phyloP scores from a whole-genome alignment of 352 stramenopile species.

The Thalassiosira mediterranea region DNA sequence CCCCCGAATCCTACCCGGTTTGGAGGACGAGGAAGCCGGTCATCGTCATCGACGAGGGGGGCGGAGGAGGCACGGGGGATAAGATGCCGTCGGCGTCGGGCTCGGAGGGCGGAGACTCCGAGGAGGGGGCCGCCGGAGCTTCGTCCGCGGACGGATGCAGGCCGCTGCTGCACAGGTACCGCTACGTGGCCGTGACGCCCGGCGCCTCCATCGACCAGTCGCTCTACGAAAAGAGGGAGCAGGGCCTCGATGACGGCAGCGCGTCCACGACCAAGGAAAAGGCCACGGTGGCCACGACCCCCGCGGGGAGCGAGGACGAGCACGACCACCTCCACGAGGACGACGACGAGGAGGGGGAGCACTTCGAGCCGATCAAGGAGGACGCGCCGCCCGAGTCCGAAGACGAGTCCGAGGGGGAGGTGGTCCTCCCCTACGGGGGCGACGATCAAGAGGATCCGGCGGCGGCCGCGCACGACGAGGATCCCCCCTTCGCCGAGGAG shows the following conservation, averaged over 20 bases:
- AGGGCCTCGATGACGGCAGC: slow-evolving; percentile 20
- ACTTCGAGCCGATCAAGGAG: not conserved
- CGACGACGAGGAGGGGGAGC: slow-evolving; percentile 23
- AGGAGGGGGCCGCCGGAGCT: not conserved
- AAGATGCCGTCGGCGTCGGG: not conserved
- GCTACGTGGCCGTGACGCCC: slow-evolving; percentile 53
- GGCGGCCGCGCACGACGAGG: not conserved
- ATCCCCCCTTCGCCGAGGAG: not conserved
- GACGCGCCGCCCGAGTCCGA: not conserved
- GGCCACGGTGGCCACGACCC: slow-evolving; percentile 29
- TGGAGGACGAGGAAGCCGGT: slow-evolving; percentile 92
- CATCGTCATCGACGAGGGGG: slow-evolving; percentile 76
- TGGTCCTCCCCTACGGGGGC: no score
- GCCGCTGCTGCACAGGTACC: slow-evolving; percentile 43
- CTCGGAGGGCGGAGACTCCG: slow-evolving; percentile 3
- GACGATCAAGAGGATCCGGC: slow-evolving; percentile 1
- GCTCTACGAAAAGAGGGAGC: slow-evolving; percentile 21
- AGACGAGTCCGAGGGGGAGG: not conserved
- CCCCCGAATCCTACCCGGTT: slow-evolving; percentile 91
- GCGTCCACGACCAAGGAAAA: slow-evolving; percentile 17
- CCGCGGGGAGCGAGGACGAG: slow-evolving; percentile 36
- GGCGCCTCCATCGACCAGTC: slow-evolving; percentile 38
- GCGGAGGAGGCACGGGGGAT: slow-evolving; percentile 9
- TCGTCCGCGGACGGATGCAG: not conserved
- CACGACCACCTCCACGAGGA: slow-evolving; percentile 14